Percentiles rank a stretch among this genome's conserved stretches.
Evolutionary conservation across 1,284 basidiomycete species (phyloP).

Genomic region (Pseudozyma sp.): DNA sequence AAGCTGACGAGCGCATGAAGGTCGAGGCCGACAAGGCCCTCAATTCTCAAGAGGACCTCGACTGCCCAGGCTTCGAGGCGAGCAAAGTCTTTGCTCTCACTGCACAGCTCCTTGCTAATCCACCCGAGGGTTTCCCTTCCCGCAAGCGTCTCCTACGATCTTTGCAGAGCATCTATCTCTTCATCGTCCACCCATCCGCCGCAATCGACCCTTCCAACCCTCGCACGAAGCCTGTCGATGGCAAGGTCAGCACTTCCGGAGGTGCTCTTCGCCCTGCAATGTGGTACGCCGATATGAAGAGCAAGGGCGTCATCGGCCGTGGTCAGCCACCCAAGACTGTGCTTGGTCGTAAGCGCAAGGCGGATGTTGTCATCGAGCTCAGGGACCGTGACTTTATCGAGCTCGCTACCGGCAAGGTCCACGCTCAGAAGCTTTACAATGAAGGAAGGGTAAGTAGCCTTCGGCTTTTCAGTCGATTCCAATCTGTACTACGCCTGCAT

Average conservation of each 20-base stretch:
- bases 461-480: not conserved
- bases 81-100: constrained; percentile 63
- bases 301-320: constrained; percentile 47
- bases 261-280: constrained; percentile 62
- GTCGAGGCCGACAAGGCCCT: constrained; percentile 56
- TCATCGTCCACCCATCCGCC: constrained; percentile 58
- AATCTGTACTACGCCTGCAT: not conserved
- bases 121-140: constrained; percentile 54
- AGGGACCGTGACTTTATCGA: constrained; percentile 62
- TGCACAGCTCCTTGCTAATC: constrained; percentile 49
- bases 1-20: constrained; percentile 41
- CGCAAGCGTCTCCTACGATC: constrained; percentile 54
- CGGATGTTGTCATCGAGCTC: constrained; percentile 65
- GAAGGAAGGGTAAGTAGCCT: constrained; percentile 44
- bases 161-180: constrained; percentile 62
- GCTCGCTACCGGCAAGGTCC: constrained; percentile 62
- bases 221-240: constrained; percentile 51
- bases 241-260: constrained; percentile 41
- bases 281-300: constrained; percentile 60
- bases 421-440: constrained; percentile 57
- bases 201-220: constrained; percentile 60
- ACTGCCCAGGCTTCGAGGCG: constrained; percentile 60
- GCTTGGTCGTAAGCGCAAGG: constrained; percentile 58
- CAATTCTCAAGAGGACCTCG: constrained; percentile 44
- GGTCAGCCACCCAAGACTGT: constrained; percentile 61